Evolutionary conservation across 441 rosid species (phyloP).

Genomic region (Kokia cookei): DNA sequence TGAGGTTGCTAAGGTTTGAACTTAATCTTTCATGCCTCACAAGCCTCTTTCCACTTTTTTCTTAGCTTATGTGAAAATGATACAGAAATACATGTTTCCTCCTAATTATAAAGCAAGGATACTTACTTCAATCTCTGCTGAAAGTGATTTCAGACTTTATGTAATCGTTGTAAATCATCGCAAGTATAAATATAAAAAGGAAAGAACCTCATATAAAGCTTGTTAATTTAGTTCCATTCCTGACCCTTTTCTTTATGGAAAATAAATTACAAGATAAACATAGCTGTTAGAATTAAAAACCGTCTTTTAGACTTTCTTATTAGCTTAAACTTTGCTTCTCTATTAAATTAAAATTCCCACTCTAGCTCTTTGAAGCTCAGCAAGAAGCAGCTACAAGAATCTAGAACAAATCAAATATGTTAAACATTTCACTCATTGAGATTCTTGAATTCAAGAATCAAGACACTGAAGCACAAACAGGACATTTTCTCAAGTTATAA

Average conservation of each 20-base stretch:
- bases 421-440: neutral
- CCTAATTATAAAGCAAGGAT: neutral
- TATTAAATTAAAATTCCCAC: neutral
- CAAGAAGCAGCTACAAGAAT: neutral
- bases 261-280: neutral
- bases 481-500: neutral
- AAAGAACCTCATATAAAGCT: neutral
- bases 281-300: neutral
- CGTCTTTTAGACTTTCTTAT: neutral
- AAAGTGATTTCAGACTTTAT: neutral
- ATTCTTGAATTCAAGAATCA: neutral
- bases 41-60: no score
- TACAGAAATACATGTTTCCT: neutral
- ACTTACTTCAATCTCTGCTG: neutral
- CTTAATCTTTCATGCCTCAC: no score
- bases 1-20: no score
- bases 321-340: neutral
- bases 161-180: neutral
- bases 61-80: neutral
- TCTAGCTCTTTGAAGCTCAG: neutral
- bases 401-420: neutral
- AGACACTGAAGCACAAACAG: neutral
- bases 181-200: neutral
- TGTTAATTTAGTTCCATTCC: neutral
- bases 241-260: neutral